phyloP scores from a whole-genome alignment of 768 basidiomycete genomes.

The Boletellus sp. region DNA sequence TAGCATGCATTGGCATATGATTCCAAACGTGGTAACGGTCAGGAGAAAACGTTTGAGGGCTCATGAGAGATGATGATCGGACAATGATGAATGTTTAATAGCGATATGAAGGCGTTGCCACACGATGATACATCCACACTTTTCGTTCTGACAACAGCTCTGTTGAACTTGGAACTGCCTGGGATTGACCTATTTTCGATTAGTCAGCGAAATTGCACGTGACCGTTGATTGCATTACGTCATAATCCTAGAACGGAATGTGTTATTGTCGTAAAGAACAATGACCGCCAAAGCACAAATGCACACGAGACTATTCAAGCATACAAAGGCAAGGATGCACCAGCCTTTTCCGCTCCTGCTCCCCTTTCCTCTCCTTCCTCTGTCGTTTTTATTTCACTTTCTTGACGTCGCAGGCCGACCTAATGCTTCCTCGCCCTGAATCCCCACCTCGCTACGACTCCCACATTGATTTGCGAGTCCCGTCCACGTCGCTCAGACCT shows the following conservation, averaged over 20 bases:
- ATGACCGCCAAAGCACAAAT: conserved; percentile 26
- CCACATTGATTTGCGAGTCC: conserved; percentile 33
- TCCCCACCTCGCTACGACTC: conserved; percentile 57
- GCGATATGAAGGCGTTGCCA: no score
- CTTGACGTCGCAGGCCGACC: conserved; percentile 39
- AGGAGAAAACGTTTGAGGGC: no score
- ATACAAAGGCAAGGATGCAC: conserved; percentile 25
- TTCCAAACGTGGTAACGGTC: no score
- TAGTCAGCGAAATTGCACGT: no score
- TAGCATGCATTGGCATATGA: no score
- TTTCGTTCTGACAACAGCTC: no score
- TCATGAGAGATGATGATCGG: no score
- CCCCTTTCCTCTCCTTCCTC: conserved; percentile 9
- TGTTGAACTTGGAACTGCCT: no score
- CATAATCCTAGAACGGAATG: conserved; percentile 17
- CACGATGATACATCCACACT: no score
- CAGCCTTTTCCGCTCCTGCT: conserved; percentile 5
- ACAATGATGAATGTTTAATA: no score
- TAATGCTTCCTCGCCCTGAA: conserved; percentile 30
- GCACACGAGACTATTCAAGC: conserved; percentile 4
- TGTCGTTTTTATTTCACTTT: conserved; percentile 8
- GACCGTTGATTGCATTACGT: conserved; percentile 4
- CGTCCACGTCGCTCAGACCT: conserved; percentile 54
- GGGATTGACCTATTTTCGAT: no score
- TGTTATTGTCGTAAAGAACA: conserved; percentile 32